phyloP scores from a whole-genome alignment of 2,329 filamentous ascomycete genomes.

The Colletotrichum orchidophilum region DNA sequence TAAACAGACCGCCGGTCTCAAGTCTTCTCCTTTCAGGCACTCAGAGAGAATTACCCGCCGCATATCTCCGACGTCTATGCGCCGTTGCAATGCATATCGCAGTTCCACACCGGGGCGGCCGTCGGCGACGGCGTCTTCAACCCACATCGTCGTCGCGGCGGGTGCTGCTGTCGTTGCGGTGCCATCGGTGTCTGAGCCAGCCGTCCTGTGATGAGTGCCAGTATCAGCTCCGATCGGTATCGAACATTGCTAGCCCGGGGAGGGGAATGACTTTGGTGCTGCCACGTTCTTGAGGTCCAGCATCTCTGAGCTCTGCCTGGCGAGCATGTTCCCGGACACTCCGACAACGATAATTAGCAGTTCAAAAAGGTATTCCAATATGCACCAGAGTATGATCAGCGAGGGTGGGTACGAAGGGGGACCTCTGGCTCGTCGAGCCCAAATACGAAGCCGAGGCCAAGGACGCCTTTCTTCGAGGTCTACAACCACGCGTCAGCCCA shows the following conservation, averaged over 20 bases:
- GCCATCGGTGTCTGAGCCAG: background rate
- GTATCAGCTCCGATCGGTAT: background rate
- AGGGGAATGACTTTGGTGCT: background rate
- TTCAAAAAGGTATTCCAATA: conserved; percentile 1
- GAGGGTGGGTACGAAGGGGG: background rate
- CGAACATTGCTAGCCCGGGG: too few species aligned
- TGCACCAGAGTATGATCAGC: conserved; percentile 8
- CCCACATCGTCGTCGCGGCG: conserved; percentile 17
- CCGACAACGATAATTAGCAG: background rate
- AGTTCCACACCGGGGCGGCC: conserved; percentile 13
- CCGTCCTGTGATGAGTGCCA: background rate
- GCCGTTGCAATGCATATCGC: conserved; percentile 21
- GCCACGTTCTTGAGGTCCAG: background rate
- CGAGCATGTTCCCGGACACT: conserved; percentile 9
- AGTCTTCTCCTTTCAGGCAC: conserved; percentile 20
- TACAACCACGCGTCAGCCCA: background rate
- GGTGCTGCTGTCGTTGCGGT: background rate
- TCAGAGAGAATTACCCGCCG: conserved; percentile 17
- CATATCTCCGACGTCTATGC: conserved; percentile 20
- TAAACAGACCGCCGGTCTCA: background rate
- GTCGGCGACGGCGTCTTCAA: conserved; percentile 7
- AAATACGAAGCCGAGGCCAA: background rate
- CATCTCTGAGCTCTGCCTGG: conserved; percentile 12
- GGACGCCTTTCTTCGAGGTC: background rate
- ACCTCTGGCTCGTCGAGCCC: conserved; percentile 1